Evolutionary conservation across 768 basidiomycete genomes (phyloP).

Genomic region (Podaxis mareebaensis): DNA sequence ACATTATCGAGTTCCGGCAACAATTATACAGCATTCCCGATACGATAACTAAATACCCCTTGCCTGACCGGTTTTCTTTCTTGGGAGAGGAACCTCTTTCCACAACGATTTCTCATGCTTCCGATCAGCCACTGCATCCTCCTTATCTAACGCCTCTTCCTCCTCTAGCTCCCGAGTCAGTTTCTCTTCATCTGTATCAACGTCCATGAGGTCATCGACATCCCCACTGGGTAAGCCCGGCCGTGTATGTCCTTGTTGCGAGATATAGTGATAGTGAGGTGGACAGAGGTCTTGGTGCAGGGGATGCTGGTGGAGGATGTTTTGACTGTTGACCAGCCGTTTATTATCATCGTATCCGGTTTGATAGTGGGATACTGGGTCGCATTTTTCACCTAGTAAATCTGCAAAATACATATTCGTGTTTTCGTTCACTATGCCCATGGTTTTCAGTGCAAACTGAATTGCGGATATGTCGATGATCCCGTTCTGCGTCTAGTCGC

Average conservation of each 20-base stretch:
- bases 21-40: neutral
- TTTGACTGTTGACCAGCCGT: neutral
- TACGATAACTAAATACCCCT: neutral
- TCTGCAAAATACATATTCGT: constrained; percentile 43
- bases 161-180: constrained; percentile 39
- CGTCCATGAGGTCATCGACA: constrained; percentile 22
- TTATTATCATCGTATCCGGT: constrained; percentile 22
- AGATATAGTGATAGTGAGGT: constrained; percentile 12
- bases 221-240: no score
- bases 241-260: neutral
- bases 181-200: constrained; percentile 25
- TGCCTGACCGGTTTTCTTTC: neutral
- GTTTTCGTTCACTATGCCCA: constrained; percentile 38
- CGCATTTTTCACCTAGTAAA: constrained; percentile 24
- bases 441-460: constrained; percentile 47
- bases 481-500: constrained; percentile 34
- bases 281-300: constrained; percentile 9
- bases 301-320: constrained; percentile 5
- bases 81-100: constrained; percentile 19
- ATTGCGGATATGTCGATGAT: constrained; percentile 37
- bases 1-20: neutral
- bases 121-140: constrained; percentile 32
- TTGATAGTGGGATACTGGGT: constrained; percentile 12
- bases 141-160: constrained; percentile 41
- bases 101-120: constrained; percentile 44